Evolutionary conservation across 495 filamentous ascomycete genomes (phyloP).

Genomic region (Amniculicola lignicola): DNA sequence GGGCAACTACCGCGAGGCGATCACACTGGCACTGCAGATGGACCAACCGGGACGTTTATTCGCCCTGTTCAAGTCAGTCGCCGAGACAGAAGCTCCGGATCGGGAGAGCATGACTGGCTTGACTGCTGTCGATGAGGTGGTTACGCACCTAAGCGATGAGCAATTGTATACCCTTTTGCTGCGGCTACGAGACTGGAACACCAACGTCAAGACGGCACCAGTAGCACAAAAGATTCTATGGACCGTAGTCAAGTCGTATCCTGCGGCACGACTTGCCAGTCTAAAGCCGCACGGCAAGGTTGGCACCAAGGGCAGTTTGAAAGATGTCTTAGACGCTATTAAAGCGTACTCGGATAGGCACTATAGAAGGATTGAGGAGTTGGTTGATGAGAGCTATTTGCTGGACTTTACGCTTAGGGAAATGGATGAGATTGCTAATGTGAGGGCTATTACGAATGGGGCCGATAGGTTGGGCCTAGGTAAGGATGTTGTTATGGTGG

Average conservation of each 20-base stretch:
- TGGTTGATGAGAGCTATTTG: slow-evolving; percentile 91
- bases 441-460: slow-evolving; percentile 8
- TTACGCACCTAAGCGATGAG: slow-evolving; percentile 71
- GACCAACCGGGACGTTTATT: slow-evolving; percentile 89
- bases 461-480: neutral
- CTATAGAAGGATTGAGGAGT: slow-evolving; percentile 78
- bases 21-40: slow-evolving; percentile 83
- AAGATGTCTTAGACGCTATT: slow-evolving; percentile 79
- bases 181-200: slow-evolving; percentile 91
- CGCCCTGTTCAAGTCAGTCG: slow-evolving; percentile 73
- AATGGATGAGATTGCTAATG: slow-evolving; percentile 74
- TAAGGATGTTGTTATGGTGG: slow-evolving; percentile 27
- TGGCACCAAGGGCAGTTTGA: slow-evolving; percentile 54
- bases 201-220: slow-evolving; percentile 79
- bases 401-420: slow-evolving; percentile 87
- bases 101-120: slow-evolving; percentile 65
- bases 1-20: slow-evolving; percentile 83
- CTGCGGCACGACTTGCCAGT: slow-evolving; percentile 66
- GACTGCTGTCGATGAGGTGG: slow-evolving; percentile 76
- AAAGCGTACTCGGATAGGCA: slow-evolving; percentile 88
- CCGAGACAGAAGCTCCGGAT: slow-evolving; percentile 60
- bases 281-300: slow-evolving; percentile 50
- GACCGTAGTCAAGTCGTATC: slow-evolving; percentile 73
- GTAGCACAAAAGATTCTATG: slow-evolving; percentile 84
- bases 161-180: slow-evolving; percentile 78